Conservation (phyloP, 1,284 basidiomycete species). For the Puccinia triticina region DNA sequence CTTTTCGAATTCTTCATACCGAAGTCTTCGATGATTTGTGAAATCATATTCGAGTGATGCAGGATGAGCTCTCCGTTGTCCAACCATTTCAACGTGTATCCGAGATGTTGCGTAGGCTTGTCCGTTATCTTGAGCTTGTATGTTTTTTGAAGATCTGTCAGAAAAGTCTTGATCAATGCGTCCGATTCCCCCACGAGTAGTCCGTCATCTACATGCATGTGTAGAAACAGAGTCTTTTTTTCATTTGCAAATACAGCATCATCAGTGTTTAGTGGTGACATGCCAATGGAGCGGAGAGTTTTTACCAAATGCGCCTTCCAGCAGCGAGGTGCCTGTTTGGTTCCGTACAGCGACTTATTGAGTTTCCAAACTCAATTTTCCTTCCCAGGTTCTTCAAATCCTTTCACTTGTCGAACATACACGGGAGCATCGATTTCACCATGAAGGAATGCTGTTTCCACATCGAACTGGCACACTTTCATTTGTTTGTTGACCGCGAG, state of each 20-base stretch:
- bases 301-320: neutral
- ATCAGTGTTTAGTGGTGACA: neutral
- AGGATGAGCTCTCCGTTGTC: neutral
- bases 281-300: neutral
- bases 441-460: too few relatives aligned
- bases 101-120: conserved; percentile 7
- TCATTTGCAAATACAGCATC: neutral
- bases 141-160: neutral
- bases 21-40: neutral
- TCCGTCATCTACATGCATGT: neutral
- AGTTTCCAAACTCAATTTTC: neutral
- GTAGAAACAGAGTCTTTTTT: neutral
- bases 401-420: too few relatives aligned
- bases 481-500: too few relatives aligned
- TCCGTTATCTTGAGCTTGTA: conserved; percentile 20
- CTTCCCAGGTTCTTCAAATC: too few relatives aligned
- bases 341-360: neutral
- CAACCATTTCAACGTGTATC: neutral
- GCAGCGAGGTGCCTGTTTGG: neutral
- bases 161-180: neutral
- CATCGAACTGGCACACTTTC: too few relatives aligned
- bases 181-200: neutral
- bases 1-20: neutral
- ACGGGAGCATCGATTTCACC: too few relatives aligned
- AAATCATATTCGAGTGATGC: neutral